Base-by-base conservation (phyloP, 345 rosid species). In the Rubroshorea leprosula region DNA sequence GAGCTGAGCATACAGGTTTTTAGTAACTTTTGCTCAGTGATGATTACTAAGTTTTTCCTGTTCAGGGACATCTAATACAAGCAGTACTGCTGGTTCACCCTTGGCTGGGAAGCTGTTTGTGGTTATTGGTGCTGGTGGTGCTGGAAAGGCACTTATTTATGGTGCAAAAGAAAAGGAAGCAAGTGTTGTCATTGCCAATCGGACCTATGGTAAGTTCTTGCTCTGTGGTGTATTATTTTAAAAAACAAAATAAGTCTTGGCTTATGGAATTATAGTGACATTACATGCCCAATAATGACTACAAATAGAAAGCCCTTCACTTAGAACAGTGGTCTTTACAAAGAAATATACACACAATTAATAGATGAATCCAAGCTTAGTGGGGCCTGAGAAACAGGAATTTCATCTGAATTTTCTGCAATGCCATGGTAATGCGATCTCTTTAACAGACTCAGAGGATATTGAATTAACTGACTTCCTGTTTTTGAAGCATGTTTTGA, bases 91-190 rank as follows among this genome's bases (percentile, higher is more conserved):
- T 45, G 67, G 74, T 50, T 86, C 86, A 23, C 88, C 88, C 49
- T 79, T 93, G 61, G 73, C 84, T 13, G 91, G 90, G 58, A 93
- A 86, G 75, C 56, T 85, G 57, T 85, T 93, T 61, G 91, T 86
- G 51, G 89, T 89, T 71, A 79, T 92, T 69, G 97, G 99, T 71
- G 89, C 97, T 46, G 97, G 99, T 44, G 96, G 97, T 63, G 91
- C 97, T 57, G 94, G 97, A 58, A 89, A 83, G 82, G 96, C 97
- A 26, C 89, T 93, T 66, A 96, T 88, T 64, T 93, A 76, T 62
- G 97, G 97, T 63, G 97, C 99, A 64, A 89, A 85, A 67, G 85
- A 76, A 50, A 89, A 89, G 57, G 97, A 96, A 18, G 97, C 94
- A 0, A 82, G 79, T 62, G 83, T 89, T 48, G 83, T 82, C 47